Evolutionary conservation across 805 yeast species (phyloP).

Genomic region (Pichia thaimueangensis): DNA sequence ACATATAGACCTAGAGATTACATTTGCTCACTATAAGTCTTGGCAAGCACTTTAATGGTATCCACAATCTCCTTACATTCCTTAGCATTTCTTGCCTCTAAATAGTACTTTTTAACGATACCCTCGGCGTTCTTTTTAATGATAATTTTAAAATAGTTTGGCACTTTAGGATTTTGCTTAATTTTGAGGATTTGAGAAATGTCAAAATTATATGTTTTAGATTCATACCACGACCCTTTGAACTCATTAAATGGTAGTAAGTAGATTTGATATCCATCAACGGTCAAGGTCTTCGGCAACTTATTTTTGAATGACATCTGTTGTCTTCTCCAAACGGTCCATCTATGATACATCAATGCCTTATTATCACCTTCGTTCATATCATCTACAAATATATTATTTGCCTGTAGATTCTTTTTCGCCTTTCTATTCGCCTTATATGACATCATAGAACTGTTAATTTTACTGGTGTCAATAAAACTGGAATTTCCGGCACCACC

Average conservation of each 20-base stretch:
- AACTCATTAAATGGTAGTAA: constrained; percentile 80
- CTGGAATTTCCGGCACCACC: neutral
- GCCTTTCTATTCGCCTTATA: constrained; percentile 2
- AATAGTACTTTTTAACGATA: constrained; percentile 76
- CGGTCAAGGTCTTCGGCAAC: constrained; percentile 75
- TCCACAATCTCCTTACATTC: constrained; percentile 72
- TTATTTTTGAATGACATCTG: constrained; percentile 75
- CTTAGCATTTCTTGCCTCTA: constrained; percentile 60
- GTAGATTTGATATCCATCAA: constrained; percentile 93
- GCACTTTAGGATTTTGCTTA: constrained; percentile 71
- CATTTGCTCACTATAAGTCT: constrained; percentile 28
- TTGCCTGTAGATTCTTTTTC: neutral
- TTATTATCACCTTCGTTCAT: constrained; percentile 5
- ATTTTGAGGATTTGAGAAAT: constrained; percentile 67
- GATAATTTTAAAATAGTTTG: constrained; percentile 74
- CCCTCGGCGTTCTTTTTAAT: constrained; percentile 49
- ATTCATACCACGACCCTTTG: constrained; percentile 51
- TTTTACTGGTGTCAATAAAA: neutral
- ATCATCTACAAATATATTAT: neutral
- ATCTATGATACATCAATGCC: constrained; percentile 55
- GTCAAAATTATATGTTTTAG: constrained; percentile 84
- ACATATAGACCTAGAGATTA: neutral
- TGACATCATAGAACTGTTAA: neutral
- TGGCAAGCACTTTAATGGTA: constrained; percentile 54
- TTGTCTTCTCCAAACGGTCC: constrained; percentile 84